phyloP scores from a whole-genome alignment of 495 filamentous ascomycete genomes.

The Ramalina intermedia region DNA sequence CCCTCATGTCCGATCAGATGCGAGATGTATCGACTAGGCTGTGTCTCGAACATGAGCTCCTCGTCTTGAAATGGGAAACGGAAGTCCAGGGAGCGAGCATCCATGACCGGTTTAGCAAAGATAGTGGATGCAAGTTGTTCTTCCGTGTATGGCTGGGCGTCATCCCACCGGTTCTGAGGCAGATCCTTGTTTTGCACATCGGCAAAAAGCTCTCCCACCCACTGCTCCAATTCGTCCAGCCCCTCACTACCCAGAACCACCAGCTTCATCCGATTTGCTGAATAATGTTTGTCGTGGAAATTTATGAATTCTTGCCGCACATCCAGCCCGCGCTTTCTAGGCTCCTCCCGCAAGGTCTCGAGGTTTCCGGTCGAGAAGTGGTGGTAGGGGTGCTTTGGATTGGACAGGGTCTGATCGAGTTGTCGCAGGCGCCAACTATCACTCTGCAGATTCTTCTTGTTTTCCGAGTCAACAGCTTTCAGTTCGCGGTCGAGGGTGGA shows the following conservation, averaged over 20 bases:
- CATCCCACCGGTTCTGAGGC: conserved; percentile 66
- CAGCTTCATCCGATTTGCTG: conserved; percentile 91
- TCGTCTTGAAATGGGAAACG: conserved; percentile 85
- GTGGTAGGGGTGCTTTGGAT: conserved; percentile 80
- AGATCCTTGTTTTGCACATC: conserved; percentile 75
- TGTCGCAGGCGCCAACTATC: conserved; percentile 89
- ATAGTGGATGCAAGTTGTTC: conserved; percentile 62
- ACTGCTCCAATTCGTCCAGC: conserved; percentile 76
- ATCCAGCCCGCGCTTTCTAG: conserved; percentile 68
- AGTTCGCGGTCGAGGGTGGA: conserved; percentile 87
- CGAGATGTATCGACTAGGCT: conserved; percentile 79
- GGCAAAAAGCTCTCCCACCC: conserved; percentile 79
- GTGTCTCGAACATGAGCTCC: conserved; percentile 64
- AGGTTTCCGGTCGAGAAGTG: conserved; percentile 94
- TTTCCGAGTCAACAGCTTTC: conserved; percentile 89
- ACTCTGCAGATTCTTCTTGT: conserved; percentile 98
- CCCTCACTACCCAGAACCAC: conserved; percentile 78
- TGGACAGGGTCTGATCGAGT: conserved; percentile 80
- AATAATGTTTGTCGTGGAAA: conserved; percentile 84
- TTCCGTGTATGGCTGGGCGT: conserved; percentile 50
- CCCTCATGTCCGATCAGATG: conserved; percentile 96
- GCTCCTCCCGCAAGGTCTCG: conserved; percentile 73
- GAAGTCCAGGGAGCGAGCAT: conserved; percentile 69
- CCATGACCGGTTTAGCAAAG: conserved; percentile 96
- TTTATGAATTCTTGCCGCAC: conserved; percentile 89